A percentile compares a stretch with the other conserved stretches of the same genome.
These are phyloP conservation scores for Phialemonium atrogriseum DNA, from an alignment of 2,329 filamentous ascomycete species.

Conservation along the genomic window DNA sequence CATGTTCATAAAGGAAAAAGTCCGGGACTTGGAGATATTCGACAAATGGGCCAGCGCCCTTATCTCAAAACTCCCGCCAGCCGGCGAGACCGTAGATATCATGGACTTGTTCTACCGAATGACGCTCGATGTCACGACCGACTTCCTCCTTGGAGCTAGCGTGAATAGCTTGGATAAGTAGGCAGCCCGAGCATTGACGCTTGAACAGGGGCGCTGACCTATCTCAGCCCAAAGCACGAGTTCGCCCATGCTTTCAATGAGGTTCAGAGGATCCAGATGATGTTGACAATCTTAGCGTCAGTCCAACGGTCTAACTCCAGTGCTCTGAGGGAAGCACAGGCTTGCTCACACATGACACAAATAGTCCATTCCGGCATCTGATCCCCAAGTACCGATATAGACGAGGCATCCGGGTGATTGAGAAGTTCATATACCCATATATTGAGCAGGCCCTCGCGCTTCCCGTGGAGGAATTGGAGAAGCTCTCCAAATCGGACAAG, in stretches of 20 bases:
- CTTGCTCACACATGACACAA: background rate
- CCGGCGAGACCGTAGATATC: conserved; percentile 49
- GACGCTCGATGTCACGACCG: conserved; percentile 59
- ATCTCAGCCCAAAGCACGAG: conserved; percentile 37
- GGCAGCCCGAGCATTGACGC: no score
- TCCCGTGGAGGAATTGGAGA: conserved; percentile 56
- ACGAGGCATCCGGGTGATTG: conserved; percentile 53
- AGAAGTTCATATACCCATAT: conserved; percentile 61
- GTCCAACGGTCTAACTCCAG: conserved; percentile 9
- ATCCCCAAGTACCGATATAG: conserved; percentile 54
- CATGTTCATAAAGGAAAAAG: conserved; percentile 39
- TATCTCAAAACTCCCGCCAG: conserved; percentile 46
- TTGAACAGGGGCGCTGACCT: conserved; percentile 11
- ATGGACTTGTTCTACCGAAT: conserved; percentile 56
- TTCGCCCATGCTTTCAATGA: conserved; percentile 65
- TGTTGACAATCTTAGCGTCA: conserved; percentile 43
- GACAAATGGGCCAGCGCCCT: conserved; percentile 51
- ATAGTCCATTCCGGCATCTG: conserved; percentile 48
- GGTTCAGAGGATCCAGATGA: conserved; percentile 59
- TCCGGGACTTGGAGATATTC: conserved; percentile 45
- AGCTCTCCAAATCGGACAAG: conserved; percentile 57
- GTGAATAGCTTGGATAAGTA: conserved; percentile 35
- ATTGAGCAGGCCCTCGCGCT: conserved; percentile 59
- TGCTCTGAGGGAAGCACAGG: no score
- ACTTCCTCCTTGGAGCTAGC: conserved; percentile 58